Evolutionary conservation across 2,329 filamentous ascomycete species (phyloP), one percentile per base, ranked within the genome.

Genomic region (Penicillium italicum): DNA sequence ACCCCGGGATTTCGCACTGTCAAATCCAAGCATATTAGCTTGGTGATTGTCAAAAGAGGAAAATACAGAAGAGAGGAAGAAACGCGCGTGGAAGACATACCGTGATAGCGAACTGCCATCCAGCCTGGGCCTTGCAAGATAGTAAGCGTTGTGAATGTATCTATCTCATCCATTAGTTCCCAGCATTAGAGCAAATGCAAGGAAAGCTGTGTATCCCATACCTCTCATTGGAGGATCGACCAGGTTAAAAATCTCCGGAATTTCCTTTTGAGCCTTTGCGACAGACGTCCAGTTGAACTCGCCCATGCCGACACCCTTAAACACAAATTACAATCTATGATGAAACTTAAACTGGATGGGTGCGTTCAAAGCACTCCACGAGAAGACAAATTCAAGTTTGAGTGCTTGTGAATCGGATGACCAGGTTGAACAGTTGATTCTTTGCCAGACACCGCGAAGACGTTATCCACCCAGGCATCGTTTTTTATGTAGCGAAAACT

Each of bases 391-490:
- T 38, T 38, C 24, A 12, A 12, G 14, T 54, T 54, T 12, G 51
- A 54, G 14, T 54, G 51, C 24, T 54, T 50, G 22, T 54, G 51
- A 18, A 50, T 24, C 6, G 51, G 51, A 49, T 54, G 51, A 30
- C 51, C 51, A 9, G 51, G 51, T 16, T 54, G 51, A 8, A 54
- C 24, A 4, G 37, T 43, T 7, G 44, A 30, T 12, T 14, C 9
- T 11, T 20, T n/a, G 0, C 44, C 51, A 43, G 18, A 5, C 1
- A 37, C 14, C 6, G 16, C 20, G 10, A 54, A 54, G 6, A 54
- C 10, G 16, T 49, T 36, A 16, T 54, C 51, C 28, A 54, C 44
- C 51, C 51, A 54, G 11, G 51, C 50, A 12, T 28, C 31, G 9
- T 54, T 54, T 4, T 49, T 49, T 1, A n/a, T n/a, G 51, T 49